phyloP scores from a whole-genome alignment of 257 asterid genomes.

The Euphrasia confusa region DNA sequence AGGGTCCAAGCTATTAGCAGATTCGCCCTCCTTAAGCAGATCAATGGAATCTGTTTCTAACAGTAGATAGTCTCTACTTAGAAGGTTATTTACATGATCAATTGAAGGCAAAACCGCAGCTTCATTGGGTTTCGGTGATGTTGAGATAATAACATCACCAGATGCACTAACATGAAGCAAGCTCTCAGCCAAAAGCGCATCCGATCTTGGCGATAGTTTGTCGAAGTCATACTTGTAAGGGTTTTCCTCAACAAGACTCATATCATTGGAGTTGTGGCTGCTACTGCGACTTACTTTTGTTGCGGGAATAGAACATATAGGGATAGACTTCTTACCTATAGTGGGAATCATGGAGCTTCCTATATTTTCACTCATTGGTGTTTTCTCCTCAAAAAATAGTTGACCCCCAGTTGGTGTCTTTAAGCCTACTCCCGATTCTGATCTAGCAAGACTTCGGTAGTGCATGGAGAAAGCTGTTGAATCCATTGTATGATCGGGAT shows the following conservation, averaged over 20 bases:
- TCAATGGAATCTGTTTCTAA: slow-evolving; percentile 23
- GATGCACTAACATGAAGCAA: slow-evolving; percentile 34
- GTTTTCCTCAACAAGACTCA: slow-evolving; percentile 79
- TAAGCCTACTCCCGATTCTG: slow-evolving; percentile 70
- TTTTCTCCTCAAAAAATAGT: slow-evolving; percentile 66
- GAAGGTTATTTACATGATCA: slow-evolving; percentile 31
- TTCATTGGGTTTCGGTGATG: slow-evolving; percentile 32
- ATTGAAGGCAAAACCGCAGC: slow-evolving; percentile 24
- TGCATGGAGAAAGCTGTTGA: slow-evolving; percentile 98
- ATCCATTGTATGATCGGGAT: slow-evolving; percentile 89
- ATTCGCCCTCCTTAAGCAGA: slow-evolving; percentile 31
- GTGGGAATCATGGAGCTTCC: slow-evolving; percentile 70
- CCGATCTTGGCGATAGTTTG: slow-evolving; percentile 60
- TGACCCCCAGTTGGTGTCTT: slow-evolving; percentile 66
- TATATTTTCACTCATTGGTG: slow-evolving; percentile 42
- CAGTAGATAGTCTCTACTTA: slow-evolving; percentile 26
- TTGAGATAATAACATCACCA: slow-evolving; percentile 33
- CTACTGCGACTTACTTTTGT: slow-evolving; percentile 35
- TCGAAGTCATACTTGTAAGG: slow-evolving; percentile 60
- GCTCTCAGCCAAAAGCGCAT: slow-evolving; percentile 60
- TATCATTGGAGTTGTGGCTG: slow-evolving; percentile 56
- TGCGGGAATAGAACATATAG: slow-evolving; percentile 30
- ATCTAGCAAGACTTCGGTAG: slow-evolving; percentile 76
- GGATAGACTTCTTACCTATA: slow-evolving; percentile 36
- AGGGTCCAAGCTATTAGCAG: slow-evolving; percentile 32